Percentiles rank a stretch among this genome's conserved stretches.
Evolutionary conservation across 495 filamentous ascomycete species (phyloP).

Genomic region (Aspergillus nanangensis): DNA sequence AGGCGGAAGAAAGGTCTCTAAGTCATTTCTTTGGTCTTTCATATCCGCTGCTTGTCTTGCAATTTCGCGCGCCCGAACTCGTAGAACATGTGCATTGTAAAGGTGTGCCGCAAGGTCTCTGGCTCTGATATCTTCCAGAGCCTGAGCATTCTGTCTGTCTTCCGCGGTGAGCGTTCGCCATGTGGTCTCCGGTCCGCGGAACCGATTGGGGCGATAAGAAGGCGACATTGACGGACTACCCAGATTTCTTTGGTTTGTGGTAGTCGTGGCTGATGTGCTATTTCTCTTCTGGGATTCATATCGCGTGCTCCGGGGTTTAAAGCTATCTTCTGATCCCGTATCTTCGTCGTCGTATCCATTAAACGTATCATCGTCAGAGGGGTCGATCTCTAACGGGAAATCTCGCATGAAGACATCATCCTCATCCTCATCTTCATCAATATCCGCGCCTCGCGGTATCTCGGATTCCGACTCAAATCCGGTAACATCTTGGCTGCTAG

Average conservation of each 20-base stretch:
- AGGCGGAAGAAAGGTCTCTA: slow-evolving; percentile 28
- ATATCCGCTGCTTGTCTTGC: slow-evolving; percentile 20
- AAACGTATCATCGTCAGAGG: slow-evolving; percentile 24
- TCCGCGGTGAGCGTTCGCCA: slow-evolving; percentile 56
- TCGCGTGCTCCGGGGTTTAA: neutral
- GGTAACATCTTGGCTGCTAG: slow-evolving; percentile 19
- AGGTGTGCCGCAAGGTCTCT: slow-evolving; percentile 69
- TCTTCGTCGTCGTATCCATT: slow-evolving; percentile 16
- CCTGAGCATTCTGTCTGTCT: slow-evolving; percentile 54
- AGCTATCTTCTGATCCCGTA: neutral
- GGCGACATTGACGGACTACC: slow-evolving; percentile 9
- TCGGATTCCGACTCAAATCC: slow-evolving; percentile 7
- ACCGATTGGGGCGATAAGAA: slow-evolving; percentile 47
- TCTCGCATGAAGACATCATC: slow-evolving; percentile 23
- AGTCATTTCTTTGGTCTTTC: slow-evolving; percentile 20
- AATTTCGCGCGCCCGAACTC: slow-evolving; percentile 32
- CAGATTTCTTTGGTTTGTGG: neutral
- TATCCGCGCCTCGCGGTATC: slow-evolving; percentile 3
- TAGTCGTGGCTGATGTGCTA: neutral
- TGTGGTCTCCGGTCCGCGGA: slow-evolving; percentile 47
- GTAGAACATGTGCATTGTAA: slow-evolving; percentile 67
- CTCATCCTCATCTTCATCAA: slow-evolving; percentile 12
- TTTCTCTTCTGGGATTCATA: slow-evolving; percentile 1
- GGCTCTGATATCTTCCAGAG: slow-evolving; percentile 51
- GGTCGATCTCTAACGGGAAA: slow-evolving; percentile 11